phyloP scores from a whole-genome alignment of 1,139 yeast genomes.

The Meyerozyma guilliermondii region DNA sequence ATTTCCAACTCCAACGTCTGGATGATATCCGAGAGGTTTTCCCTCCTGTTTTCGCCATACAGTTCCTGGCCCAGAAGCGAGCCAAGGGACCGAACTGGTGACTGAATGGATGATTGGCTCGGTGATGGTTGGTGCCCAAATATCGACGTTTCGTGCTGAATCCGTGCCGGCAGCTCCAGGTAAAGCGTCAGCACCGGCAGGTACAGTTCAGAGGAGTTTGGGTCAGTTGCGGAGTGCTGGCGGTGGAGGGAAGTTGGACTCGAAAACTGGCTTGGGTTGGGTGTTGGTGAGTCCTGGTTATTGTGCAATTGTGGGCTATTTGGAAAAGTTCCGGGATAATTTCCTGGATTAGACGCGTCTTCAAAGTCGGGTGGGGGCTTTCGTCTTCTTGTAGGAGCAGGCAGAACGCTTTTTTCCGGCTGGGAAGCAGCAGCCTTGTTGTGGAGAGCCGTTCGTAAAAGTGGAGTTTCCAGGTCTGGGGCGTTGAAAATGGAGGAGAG shows the following conservation, averaged over 20 bases:
- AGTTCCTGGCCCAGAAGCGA: not conserved
- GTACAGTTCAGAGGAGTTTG: too few species aligned
- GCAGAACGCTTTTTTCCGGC: not conserved
- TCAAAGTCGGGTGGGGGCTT: conserved; percentile 2
- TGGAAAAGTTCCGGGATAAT: not conserved
- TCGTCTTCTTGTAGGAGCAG: not conserved
- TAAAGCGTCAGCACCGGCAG: too few species aligned
- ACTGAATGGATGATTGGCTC: too few species aligned
- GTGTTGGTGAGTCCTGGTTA: too few species aligned
- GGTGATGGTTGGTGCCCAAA: too few species aligned
- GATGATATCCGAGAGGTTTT: conserved; percentile 13
- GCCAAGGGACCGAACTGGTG: not conserved
- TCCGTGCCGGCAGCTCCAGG: too few species aligned
- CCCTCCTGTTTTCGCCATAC: not conserved
- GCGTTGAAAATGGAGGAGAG: conserved; percentile 22
- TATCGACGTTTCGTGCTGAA: too few species aligned
- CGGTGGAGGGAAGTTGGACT: too few species aligned
- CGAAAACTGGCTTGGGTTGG: too few species aligned
- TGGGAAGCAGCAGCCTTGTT: not conserved
- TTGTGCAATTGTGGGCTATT: not conserved
- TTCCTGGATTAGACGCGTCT: too few species aligned
- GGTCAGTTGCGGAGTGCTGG: too few species aligned
- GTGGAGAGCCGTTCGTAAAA: conserved; percentile 1
- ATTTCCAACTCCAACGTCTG: conserved; percentile 16
- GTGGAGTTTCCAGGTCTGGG: conserved; percentile 9